Evolutionary conservation across 169 alveolate species (phyloP), one percentile per base, ranked within the genome.

Genomic region (Theileria annulata): DNA sequence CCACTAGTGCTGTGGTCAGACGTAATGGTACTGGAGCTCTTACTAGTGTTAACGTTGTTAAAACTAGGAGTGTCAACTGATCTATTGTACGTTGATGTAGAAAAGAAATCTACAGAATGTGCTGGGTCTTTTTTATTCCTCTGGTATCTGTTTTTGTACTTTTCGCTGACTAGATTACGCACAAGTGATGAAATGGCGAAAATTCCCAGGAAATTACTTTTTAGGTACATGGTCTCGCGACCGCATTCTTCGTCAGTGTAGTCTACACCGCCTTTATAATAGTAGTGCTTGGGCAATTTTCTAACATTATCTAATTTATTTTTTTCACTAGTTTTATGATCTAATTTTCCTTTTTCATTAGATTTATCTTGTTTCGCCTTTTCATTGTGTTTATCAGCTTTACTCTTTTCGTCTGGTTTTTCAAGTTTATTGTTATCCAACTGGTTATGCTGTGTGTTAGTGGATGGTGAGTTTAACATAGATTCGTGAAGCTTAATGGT

Each of bases 181-280:
- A 42, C 64, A 15, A 82, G 48, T 9, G 88, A 82, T 17, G 88
- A 82, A 13, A 70, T 6, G 23, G 63, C 85, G 21, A n/a, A 82
- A 3, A 82, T 73, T 13, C 88, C 88, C 31, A 82, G 49, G 59
- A 67, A 67, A 54, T 79, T 75, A 31, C 81, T 66, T 25, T 75
- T 75, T 2, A 82, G 60, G 77, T 69, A 82, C 85, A 82, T 64
- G 8, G 85, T 27, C 21, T 35, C 74, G 10, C 58, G 3, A 2
- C 25, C 69, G 10, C 30, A 25, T n/a, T 82, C 75, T 23, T 64
- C 80, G 12, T 51, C 80, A 27, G 33, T 19, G 4, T 8, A 13
- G 37, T 51, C 68, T 3, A 71, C 77, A 10, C 68, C 73, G 4
- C 79, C 79, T 10, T 71, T 71, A 21, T 58, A 71, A 25, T 71